Evolutionary conservation across 2,329 filamentous ascomycete species (phyloP), one percentile per base, ranked within the genome.

Genomic region (Lasiodiplodia hormozganensis): DNA sequence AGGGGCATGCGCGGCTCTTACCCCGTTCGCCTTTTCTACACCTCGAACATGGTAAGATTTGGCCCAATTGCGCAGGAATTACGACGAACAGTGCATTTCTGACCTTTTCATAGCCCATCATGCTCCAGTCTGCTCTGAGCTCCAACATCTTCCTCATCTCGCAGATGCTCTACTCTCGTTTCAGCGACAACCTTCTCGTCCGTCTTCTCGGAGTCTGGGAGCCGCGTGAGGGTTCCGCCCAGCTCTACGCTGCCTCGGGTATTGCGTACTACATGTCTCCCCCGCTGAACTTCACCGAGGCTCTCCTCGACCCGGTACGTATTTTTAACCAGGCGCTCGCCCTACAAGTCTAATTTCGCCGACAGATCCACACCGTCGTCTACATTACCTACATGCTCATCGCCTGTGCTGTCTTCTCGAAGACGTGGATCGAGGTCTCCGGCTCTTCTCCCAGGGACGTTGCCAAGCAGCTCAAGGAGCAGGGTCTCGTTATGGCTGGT

Each of bases 241-340:
- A 99, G 87, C 93, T 99, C 73, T 94, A 94, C 78, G 96, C 96
- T 77, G 86, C 91, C 74, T 97, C 93, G 62, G 96, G 96, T 83
- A 89, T 99, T 72, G 94, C 96, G 76, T 99, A 99, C 89, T 99
- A 99, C 88, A 99, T 99, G 96, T 97, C 94, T 69, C 96, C 96
- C 72, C 96, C 96, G 70, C 87, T 97, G 75, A 97, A 96, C 90
- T 93, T 99, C 86, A 96, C 93, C 82, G 96, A 98, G 78, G 96
- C 96, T 74, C 90, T 99, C 64, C 87, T 97, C 72, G 96, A 99
- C 83, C 96, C 96, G 43, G 60, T 64, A 64, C 2, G 60, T 36
- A 36, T 25, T 43, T 16, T 10, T 1, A n/a, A 18, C 18, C 5
- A n/a, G 8, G 31, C 16, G 28, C 21, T 23, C 7, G 23, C 11